phyloP scores from a whole-genome alignment of 2,329 filamentous ascomycete genomes.

The Coniosporium tulheliwenetii region DNA sequence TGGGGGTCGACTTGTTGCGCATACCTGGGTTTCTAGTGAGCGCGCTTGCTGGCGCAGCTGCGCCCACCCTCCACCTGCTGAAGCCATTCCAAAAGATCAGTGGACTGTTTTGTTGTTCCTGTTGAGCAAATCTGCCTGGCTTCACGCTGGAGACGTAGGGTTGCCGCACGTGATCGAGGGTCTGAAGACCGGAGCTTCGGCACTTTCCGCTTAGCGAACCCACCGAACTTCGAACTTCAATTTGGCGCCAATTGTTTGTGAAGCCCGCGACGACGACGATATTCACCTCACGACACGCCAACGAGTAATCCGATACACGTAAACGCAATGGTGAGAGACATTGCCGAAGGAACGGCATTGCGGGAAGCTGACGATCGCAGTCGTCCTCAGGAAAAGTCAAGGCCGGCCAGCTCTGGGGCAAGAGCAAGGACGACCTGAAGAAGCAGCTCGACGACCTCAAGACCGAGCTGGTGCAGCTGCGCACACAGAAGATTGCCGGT shows the following conservation, averaged over 20 bases:
- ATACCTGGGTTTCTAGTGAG: constrained; percentile 76
- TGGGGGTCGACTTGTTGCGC: constrained; percentile 3
- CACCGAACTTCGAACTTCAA: too few species aligned
- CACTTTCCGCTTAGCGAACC: too few species aligned
- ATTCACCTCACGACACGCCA: constrained; percentile 9
- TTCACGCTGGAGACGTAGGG: too few species aligned
- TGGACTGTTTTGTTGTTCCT: too few species aligned
- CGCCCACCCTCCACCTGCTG: constrained; percentile 61
- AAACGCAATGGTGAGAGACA: constrained; percentile 17
- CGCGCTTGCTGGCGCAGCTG: constrained; percentile 88
- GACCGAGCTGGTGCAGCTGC: constrained; percentile 88
- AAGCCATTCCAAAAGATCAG: constrained; percentile 16
- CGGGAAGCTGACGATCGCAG: constrained; percentile 19
- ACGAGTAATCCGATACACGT: background rate
- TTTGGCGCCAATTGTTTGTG: constrained; percentile 1
- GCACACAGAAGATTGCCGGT: constrained; percentile 93
- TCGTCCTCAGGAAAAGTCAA: constrained; percentile 62
- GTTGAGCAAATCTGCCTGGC: too few species aligned
- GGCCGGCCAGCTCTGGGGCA: constrained; percentile 92
- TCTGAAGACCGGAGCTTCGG: too few species aligned
- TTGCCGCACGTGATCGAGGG: too few species aligned
- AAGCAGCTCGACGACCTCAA: constrained; percentile 93
- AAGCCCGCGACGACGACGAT: constrained; percentile 6
- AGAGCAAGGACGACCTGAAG: constrained; percentile 96
- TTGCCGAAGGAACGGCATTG: constrained; percentile 7